Conservation (phyloP, 805 yeast species). For the Ogataea ganodermae region DNA sequence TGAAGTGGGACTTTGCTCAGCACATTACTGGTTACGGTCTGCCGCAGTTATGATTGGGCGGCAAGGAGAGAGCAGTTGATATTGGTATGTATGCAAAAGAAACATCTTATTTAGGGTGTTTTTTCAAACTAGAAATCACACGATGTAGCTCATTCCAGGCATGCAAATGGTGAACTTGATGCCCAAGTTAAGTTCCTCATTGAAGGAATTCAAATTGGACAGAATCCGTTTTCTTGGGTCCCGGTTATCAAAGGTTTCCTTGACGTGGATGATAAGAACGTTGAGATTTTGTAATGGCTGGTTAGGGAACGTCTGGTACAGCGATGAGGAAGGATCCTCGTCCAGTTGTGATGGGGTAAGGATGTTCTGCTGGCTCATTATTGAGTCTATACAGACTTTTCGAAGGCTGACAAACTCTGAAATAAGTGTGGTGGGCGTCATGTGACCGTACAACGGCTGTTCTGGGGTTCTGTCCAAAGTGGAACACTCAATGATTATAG, state of each 20-base stretch:
- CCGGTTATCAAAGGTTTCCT: constrained; percentile 39
- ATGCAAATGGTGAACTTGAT: constrained; percentile 53
- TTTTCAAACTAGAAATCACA: constrained; percentile 9
- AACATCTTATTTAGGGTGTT: background rate
- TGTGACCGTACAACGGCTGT: constrained; percentile 72
- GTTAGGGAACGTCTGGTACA: constrained; percentile 17
- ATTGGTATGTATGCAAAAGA: constrained; percentile 2
- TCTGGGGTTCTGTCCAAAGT: constrained; percentile 46
- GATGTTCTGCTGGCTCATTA: background rate
- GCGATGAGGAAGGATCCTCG: background rate
- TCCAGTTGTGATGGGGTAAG: background rate
- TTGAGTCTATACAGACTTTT: constrained; percentile 24
- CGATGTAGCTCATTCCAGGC: constrained; percentile 51
- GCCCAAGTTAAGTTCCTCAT: constrained; percentile 40
- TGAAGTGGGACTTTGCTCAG: constrained; percentile 89
- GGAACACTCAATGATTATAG: constrained; percentile 80
- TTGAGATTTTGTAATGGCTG: constrained; percentile 46
- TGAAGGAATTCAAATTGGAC: constrained; percentile 46
- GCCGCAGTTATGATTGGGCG: constrained; percentile 29
- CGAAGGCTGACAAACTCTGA: constrained; percentile 49
- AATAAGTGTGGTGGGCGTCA: constrained; percentile 66
- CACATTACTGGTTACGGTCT: constrained; percentile 86
- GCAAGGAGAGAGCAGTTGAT: background rate
- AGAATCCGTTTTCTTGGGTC: constrained; percentile 66
- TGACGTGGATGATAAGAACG: constrained; percentile 55